phyloP scores from a whole-genome alignment of 1,284 basidiomycete species.

The Trichosporon sp. region DNA sequence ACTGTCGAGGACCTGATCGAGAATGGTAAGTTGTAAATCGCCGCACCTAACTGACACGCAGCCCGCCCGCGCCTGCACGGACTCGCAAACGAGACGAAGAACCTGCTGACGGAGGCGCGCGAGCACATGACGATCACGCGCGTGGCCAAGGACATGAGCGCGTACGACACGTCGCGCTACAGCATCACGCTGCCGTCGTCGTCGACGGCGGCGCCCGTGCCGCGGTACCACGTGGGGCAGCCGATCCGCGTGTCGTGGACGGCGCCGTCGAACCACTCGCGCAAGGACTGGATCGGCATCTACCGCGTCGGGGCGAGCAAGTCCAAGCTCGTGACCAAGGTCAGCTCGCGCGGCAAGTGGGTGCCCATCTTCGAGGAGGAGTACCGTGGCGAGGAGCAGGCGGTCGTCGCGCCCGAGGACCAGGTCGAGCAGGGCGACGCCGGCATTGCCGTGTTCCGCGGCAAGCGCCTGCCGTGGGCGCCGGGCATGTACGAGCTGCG shows the following conservation, averaged over 20 bases:
- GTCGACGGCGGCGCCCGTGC: slow-evolving; percentile 44
- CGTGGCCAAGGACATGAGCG: slow-evolving; percentile 71
- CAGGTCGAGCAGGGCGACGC: slow-evolving; percentile 49
- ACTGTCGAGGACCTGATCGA: slow-evolving; percentile 88
- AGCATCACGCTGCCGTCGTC: slow-evolving; percentile 57
- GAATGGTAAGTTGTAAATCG: slow-evolving; percentile 60
- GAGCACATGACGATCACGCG: slow-evolving; percentile 86
- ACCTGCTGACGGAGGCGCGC: slow-evolving; percentile 81
- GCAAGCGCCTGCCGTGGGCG: slow-evolving; percentile 76
- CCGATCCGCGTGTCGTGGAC: slow-evolving; percentile 81
- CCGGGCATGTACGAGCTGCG: slow-evolving; percentile 80
- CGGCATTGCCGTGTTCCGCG: slow-evolving; percentile 71
- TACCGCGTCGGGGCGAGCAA: slow-evolving; percentile 86
- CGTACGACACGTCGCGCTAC: slow-evolving; percentile 75
- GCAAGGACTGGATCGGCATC: slow-evolving; percentile 96
- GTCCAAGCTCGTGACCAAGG: slow-evolving; percentile 73
- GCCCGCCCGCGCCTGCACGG: slow-evolving; percentile 64
- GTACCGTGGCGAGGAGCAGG: slow-evolving; percentile 81
- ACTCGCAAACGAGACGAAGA: slow-evolving; percentile 86
- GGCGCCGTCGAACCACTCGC: slow-evolving; percentile 78
- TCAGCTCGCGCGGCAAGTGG: slow-evolving; percentile 88
- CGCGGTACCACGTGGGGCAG: slow-evolving; percentile 82
- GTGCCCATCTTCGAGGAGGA: slow-evolving; percentile 83
- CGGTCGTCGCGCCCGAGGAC: slow-evolving; percentile 45
- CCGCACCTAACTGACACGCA: slow-evolving; percentile 25